Conservation (phyloP, 1,139 yeast species). For the Kurtzmaniella natalensis region DNA sequence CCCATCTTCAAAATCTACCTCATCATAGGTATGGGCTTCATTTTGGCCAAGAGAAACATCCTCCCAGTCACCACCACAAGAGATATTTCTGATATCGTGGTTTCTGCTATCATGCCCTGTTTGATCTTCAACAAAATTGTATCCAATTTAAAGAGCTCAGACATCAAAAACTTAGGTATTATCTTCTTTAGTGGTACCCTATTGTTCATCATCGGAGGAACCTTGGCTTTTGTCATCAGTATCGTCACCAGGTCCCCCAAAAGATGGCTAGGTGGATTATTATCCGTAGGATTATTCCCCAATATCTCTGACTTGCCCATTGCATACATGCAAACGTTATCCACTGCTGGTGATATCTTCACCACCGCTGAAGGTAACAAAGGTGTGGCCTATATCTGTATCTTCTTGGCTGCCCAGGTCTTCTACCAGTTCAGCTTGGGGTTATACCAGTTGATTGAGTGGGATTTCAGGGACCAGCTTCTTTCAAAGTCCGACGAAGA, state of each 20-base stretch:
- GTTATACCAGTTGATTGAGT: constrained; percentile 62
- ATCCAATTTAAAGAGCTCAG: constrained; percentile 60
- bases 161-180: constrained; percentile 73
- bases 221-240: constrained; percentile 30
- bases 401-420: constrained; percentile 69
- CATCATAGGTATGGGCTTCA: constrained; percentile 66
- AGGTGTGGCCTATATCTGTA: constrained; percentile 85
- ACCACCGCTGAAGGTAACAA: constrained; percentile 55
- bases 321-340: constrained; percentile 80
- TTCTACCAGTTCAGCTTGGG: constrained; percentile 75
- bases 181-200: constrained; percentile 53
- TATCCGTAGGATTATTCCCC: constrained; percentile 61
- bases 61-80: constrained; percentile 70
- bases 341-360: constrained; percentile 58
- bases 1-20: constrained; percentile 84
- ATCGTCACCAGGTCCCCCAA: constrained; percentile 53
- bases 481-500: constrained; percentile 9
- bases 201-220: constrained; percentile 35
- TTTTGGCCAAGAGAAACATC: constrained; percentile 61
- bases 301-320: constrained; percentile 84
- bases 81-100: constrained; percentile 68
- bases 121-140: constrained; percentile 77
- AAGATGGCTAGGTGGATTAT: constrained; percentile 74
- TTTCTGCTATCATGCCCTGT: constrained; percentile 73
- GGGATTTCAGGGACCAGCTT: constrained; percentile 54